Conservation (phyloP, 1,284 basidiomycete genomes). For the Marasmius oreades region DNA sequence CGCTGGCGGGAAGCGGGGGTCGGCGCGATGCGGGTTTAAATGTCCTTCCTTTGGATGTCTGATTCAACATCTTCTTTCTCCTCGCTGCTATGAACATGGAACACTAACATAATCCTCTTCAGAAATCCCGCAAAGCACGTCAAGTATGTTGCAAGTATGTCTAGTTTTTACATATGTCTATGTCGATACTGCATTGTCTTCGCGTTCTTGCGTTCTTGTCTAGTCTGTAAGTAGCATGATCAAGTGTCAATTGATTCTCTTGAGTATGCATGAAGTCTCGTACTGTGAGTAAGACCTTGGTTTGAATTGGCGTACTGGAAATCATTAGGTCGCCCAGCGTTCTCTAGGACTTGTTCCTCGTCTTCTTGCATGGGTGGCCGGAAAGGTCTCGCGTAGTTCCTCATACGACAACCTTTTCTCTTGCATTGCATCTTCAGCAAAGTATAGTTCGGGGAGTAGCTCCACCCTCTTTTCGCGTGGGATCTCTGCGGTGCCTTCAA, state of each 20-base stretch:
- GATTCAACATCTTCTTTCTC: conserved; percentile 31
- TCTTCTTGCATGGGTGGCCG: not conserved
- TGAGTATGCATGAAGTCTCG: too few species aligned
- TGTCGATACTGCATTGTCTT: too few species aligned
- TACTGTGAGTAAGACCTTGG: too few species aligned
- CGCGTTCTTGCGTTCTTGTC: too few species aligned
- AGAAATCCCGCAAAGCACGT: too few species aligned
- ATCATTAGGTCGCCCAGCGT: too few species aligned
- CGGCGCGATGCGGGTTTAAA: conserved; percentile 50
- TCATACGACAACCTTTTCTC: conserved; percentile 10
- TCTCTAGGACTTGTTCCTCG: not conserved
- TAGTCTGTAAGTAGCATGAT: too few species aligned
- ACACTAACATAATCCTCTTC: too few species aligned
- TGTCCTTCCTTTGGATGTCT: conserved; percentile 76
- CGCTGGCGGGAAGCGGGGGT: conserved; percentile 64
- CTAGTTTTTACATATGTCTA: too few species aligned
- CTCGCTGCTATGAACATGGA: not conserved
- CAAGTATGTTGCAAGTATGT: too few species aligned
- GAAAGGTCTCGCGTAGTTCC: conserved; percentile 1
- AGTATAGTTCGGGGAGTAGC: conserved; percentile 6
- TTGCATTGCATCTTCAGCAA: conserved; percentile 12
- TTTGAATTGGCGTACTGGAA: too few species aligned
- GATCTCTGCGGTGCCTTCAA: not conserved
- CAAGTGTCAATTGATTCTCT: too few species aligned
- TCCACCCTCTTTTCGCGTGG: not conserved